phyloP scores from a whole-genome alignment of 805 yeast genomes.

The Candida xiaguanensis region DNA sequence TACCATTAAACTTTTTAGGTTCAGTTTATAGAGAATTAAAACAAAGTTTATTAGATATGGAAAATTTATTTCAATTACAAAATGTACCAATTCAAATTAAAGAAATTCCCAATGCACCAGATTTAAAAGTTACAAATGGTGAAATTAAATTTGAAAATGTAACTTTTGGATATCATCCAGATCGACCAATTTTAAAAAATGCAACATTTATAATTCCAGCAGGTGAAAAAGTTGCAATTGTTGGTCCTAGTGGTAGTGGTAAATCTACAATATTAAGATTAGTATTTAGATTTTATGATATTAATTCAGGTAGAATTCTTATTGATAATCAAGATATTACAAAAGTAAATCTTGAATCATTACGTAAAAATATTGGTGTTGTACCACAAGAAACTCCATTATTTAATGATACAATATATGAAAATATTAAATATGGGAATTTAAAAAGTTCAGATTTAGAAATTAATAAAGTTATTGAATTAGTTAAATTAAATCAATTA shows the following conservation, averaged over 20 bases:
- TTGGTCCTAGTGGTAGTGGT: slow-evolving; percentile 96
- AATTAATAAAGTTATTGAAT: slow-evolving; percentile 56
- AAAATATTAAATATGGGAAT: slow-evolving; percentile 84
- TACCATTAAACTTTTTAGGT: slow-evolving; percentile 91
- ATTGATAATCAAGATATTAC: slow-evolving; percentile 88
- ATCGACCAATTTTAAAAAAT: slow-evolving; percentile 77
- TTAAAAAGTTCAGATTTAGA: slow-evolving; percentile 71
- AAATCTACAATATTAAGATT: slow-evolving; percentile 84
- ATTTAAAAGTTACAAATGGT: slow-evolving; percentile 53
- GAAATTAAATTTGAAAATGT: slow-evolving; percentile 89
- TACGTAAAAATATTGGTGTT: slow-evolving; percentile 76
- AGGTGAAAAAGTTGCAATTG: slow-evolving; percentile 88
- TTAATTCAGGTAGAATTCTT: slow-evolving; percentile 67
- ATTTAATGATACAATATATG: slow-evolving; percentile 84
- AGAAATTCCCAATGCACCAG: slow-evolving; percentile 61
- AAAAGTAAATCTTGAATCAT: slow-evolving; percentile 67
- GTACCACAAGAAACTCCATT: slow-evolving; percentile 98
- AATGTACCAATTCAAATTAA: slow-evolving; percentile 64
- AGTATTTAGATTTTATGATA: slow-evolving; percentile 88
- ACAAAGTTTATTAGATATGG: slow-evolving; percentile 94
- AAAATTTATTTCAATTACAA: slow-evolving; percentile 82
- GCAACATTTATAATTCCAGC: slow-evolving; percentile 85
- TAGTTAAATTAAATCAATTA: slow-evolving; percentile 66
- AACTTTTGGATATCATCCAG: slow-evolving; percentile 87
- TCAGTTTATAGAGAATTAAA: slow-evolving; percentile 93